phyloP scores from a whole-genome alignment of 176 grass and related monocot genomes.

The Oryza coarctata region DNA sequence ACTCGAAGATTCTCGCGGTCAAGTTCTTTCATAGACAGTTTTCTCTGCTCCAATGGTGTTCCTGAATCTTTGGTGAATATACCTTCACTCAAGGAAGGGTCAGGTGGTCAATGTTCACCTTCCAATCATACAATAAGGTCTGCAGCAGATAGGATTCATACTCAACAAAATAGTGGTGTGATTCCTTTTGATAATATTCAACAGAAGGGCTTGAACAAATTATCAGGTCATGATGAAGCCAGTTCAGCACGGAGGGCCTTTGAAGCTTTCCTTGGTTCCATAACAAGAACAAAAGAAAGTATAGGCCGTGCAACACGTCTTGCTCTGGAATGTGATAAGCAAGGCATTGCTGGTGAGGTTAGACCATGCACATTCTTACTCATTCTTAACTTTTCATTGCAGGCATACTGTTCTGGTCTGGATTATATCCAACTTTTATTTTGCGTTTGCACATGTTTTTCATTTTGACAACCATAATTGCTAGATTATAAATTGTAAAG shows the following conservation, averaged over 20 bases:
- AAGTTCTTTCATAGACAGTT: constrained; percentile 62
- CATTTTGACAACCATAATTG: background rate
- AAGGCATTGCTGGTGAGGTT: constrained; percentile 96
- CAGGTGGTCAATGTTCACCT: constrained; percentile 53
- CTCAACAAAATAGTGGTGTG: constrained; percentile 43
- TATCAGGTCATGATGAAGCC: constrained; percentile 52
- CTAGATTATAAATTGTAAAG: constrained; percentile 26
- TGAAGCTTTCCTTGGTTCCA: constrained; percentile 71
- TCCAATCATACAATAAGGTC: constrained; percentile 40
- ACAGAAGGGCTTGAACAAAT: constrained; percentile 45
- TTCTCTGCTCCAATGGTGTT: constrained; percentile 51
- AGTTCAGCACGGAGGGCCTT: constrained; percentile 68
- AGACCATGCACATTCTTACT: constrained; percentile 36
- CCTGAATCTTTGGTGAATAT: constrained; percentile 45
- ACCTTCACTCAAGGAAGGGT: constrained; percentile 59
- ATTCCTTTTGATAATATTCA: constrained; percentile 45
- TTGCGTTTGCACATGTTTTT: background rate
- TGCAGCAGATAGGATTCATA: constrained; percentile 47
- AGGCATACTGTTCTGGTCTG: background rate
- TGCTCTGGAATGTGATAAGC: constrained; percentile 90
- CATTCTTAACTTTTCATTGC: constrained; percentile 27
- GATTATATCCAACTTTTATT: constrained; percentile 28
- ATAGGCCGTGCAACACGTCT: constrained; percentile 92
- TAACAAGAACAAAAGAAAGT: constrained; percentile 93
- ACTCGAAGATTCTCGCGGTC: constrained; percentile 52